Percentiles rank a stretch among this genome's conserved stretches.
phyloP scores from a whole-genome alignment of 768 basidiomycete species.

The Tylopilus intermedius region DNA sequence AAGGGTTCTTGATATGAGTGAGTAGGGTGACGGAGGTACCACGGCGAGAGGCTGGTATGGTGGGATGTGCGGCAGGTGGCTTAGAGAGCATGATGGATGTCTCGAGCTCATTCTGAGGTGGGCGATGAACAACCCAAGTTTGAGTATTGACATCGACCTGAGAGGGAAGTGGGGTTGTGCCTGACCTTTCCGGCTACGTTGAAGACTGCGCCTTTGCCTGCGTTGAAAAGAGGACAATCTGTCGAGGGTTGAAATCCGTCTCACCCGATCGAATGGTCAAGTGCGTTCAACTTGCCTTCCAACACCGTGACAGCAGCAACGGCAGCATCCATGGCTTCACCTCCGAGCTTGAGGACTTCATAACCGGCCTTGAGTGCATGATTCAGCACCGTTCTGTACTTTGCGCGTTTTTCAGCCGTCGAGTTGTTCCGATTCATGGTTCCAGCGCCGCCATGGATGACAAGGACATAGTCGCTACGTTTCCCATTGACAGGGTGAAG shows the following conservation, averaged over 20 bases:
- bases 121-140: background rate
- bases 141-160: background rate
- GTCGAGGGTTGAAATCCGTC: background rate
- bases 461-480: slow-evolving; percentile 37
- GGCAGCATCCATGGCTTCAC: slow-evolving; percentile 79
- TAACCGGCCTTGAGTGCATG: slow-evolving; percentile 60
- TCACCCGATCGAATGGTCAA: background rate
- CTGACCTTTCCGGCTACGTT: slow-evolving; percentile 72
- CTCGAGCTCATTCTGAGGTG: slow-evolving; percentile 70
- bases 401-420: slow-evolving; percentile 55
- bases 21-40: slow-evolving; percentile 64
- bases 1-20: slow-evolving; percentile 67
- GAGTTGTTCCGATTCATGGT: slow-evolving; percentile 55
- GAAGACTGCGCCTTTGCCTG: slow-evolving; percentile 79
- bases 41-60: slow-evolving; percentile 54
- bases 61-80: slow-evolving; percentile 61
- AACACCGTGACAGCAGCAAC: slow-evolving; percentile 67
- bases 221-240: slow-evolving; percentile 79
- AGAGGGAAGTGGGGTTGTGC: background rate
- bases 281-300: slow-evolving; percentile 49
- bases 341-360: slow-evolving; percentile 56
- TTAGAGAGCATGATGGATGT: slow-evolving; percentile 76
- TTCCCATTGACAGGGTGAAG: slow-evolving; percentile 5
- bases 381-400: slow-evolving; percentile 52
- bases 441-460: slow-evolving; percentile 80